These are phyloP conservation scores for Pichia kudriavzevii DNA, from an alignment of 1,139 yeast genomes.

Conservation along the genomic window DNA sequence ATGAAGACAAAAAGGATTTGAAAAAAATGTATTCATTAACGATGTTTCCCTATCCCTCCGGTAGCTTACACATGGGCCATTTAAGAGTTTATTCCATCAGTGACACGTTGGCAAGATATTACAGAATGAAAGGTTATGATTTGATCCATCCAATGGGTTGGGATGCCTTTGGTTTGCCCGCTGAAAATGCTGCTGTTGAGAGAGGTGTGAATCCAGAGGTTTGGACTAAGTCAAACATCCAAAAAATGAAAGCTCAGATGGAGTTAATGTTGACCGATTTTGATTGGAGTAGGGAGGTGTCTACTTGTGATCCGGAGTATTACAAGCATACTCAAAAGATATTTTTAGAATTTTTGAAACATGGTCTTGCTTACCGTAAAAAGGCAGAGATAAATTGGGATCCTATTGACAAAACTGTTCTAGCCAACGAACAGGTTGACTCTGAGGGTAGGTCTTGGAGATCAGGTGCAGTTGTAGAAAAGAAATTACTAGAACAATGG, in stretches of 20 bases:
- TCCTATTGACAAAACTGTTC: slow-evolving; percentile 86
- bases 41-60: slow-evolving; percentile 97
- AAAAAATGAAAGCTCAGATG: slow-evolving; percentile 81
- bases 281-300: slow-evolving; percentile 87
- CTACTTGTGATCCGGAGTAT: slow-evolving; percentile 84
- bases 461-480: slow-evolving; percentile 91
- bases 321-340: slow-evolving; percentile 90
- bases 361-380: slow-evolving; percentile 77
- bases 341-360: slow-evolving; percentile 61
- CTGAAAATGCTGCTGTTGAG: slow-evolving; percentile 95
- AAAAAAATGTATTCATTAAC: slow-evolving; percentile 60
- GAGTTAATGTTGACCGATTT: slow-evolving; percentile 71
- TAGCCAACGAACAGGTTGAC: slow-evolving; percentile 97
- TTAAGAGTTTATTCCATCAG: slow-evolving; percentile 85
- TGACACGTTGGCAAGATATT: slow-evolving; percentile 73
- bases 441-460: slow-evolving; percentile 89
- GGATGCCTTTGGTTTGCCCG: slow-evolving; percentile 98
- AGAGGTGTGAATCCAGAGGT: slow-evolving; percentile 66
- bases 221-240: slow-evolving; percentile 78
- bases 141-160: slow-evolving; percentile 98
- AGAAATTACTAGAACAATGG: slow-evolving; percentile 79
- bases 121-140: slow-evolving; percentile 64
- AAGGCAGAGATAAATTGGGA: slow-evolving; percentile 96
- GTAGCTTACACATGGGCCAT: slow-evolving; percentile 88
- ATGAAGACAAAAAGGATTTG: slow-evolving; percentile 17